A percentile compares a stretch with the other conserved stretches of the same genome.
Conservation (phyloP, 768 basidiomycete species). For the Ramaria sp. region DNA sequence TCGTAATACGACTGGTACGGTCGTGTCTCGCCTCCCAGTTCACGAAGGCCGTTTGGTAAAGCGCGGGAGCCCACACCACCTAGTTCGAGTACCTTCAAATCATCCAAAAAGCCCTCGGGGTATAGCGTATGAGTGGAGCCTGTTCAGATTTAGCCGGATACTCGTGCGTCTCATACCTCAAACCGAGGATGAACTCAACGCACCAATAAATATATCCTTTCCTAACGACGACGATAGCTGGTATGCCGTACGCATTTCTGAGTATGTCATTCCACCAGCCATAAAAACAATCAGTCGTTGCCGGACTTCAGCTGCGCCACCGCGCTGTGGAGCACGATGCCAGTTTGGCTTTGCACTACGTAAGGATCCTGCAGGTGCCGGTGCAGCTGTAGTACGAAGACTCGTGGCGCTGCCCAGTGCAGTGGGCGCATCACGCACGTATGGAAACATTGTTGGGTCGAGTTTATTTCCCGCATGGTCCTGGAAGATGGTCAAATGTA, state of each 20-base stretch:
- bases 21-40: slow-evolving; percentile 32
- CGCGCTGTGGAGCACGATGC: slow-evolving; percentile 65
- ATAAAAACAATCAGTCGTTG: slow-evolving; percentile 84
- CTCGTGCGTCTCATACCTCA: not conserved
- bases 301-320: slow-evolving; percentile 34
- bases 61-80: slow-evolving; percentile 75
- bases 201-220: slow-evolving; percentile 90
- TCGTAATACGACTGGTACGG: slow-evolving; percentile 72
- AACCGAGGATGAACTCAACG: slow-evolving; percentile 11
- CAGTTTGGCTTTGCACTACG: slow-evolving; percentile 84
- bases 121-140: slow-evolving; percentile 86
- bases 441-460: slow-evolving; percentile 76
- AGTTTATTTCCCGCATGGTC: slow-evolving; percentile 75
- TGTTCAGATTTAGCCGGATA: slow-evolving; percentile 22
- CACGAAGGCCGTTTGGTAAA: slow-evolving; percentile 56
- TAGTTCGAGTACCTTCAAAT: slow-evolving; percentile 78
- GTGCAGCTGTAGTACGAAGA: slow-evolving; percentile 34
- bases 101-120: slow-evolving; percentile 75
- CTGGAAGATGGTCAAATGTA: slow-evolving; percentile 27
- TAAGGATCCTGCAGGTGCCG: slow-evolving; percentile 47
- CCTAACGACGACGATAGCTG: slow-evolving; percentile 60
- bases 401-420: slow-evolving; percentile 28
- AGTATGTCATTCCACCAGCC: slow-evolving; percentile 92
- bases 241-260: slow-evolving; percentile 87
- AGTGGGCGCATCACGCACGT: slow-evolving; percentile 70